phyloP scores from a whole-genome alignment of 371 early-diverging fungal species.

The Thermomucor indicae-seudaticae region DNA sequence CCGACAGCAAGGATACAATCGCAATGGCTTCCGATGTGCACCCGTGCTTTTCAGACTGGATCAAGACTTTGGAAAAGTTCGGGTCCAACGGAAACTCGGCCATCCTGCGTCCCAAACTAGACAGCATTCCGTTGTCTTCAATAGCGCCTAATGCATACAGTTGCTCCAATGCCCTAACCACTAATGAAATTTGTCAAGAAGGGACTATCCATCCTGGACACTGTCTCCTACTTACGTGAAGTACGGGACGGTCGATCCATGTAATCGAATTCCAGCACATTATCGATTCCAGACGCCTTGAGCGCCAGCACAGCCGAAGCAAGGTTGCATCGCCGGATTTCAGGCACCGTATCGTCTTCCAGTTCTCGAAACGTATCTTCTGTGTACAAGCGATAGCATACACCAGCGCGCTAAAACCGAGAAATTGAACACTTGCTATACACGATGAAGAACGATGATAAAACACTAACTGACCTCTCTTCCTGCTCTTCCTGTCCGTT shows the following conservation, averaged over 20 bases:
- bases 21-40: conserved; percentile 88
- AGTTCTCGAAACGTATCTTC: conserved; percentile 79
- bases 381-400: conserved; percentile 93
- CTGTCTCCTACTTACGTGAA: conserved; percentile 37
- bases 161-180: conserved; percentile 82
- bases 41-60: conserved; percentile 61
- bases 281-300: conserved; percentile 86
- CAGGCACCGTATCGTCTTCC: conserved; percentile 85
- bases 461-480: conserved; percentile 57
- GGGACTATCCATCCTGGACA: conserved; percentile 4
- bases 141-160: conserved; percentile 91
- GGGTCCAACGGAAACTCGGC: conserved; percentile 95
- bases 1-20: conserved; percentile 85
- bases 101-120: conserved; percentile 84
- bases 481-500: conserved; percentile 97
- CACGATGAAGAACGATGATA: neutral
- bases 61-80: conserved; percentile 83
- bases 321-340: conserved; percentile 91
- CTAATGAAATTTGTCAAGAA: conserved; percentile 15
- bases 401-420: conserved; percentile 30
- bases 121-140: conserved; percentile 75
- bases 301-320: conserved; percentile 82
- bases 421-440: neutral
- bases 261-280: conserved; percentile 90
- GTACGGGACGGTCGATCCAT: conserved; percentile 87